Conservation (phyloP, 768 basidiomycete genomes). For the Boletales sp. region DNA sequence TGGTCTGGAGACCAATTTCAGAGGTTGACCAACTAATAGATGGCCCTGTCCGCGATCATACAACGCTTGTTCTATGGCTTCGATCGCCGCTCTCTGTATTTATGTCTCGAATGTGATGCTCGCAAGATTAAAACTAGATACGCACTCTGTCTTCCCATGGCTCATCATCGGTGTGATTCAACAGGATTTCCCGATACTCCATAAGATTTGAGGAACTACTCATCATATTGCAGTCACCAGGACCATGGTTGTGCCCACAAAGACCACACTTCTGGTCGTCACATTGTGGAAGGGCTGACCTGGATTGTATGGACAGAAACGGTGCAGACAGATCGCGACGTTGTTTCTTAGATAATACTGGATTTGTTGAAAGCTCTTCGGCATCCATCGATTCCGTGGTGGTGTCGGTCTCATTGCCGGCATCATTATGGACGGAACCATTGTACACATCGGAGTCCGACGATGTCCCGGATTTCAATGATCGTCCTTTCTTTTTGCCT, state of each 20-base stretch:
- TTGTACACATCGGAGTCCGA: slow-evolving; percentile 42
- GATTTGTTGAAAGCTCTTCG: slow-evolving; percentile 2
- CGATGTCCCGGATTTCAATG: slow-evolving; percentile 28
- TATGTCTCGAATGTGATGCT: slow-evolving; percentile 4
- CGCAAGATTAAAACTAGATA: slow-evolving; percentile 15
- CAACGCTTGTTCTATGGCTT: slow-evolving; percentile 66
- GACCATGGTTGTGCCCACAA: slow-evolving; percentile 53
- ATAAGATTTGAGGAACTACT: slow-evolving; percentile 61
- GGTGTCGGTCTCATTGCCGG: slow-evolving; percentile 21
- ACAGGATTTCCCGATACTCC: slow-evolving; percentile 64
- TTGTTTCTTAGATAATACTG: slow-evolving; percentile 4
- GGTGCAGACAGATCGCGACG: background rate
- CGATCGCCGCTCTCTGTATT: slow-evolving; percentile 58
- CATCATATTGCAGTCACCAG: slow-evolving; percentile 58
- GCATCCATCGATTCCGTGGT: slow-evolving; percentile 23
- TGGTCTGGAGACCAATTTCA: slow-evolving; percentile 47
- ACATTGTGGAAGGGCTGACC: background rate
- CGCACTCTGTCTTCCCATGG: slow-evolving; percentile 60
- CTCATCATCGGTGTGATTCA: slow-evolving; percentile 63
- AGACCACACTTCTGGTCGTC: slow-evolving; percentile 48
- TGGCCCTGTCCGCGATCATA: slow-evolving; percentile 50
- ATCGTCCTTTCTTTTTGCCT: slow-evolving; percentile 32
- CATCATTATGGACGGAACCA: slow-evolving; percentile 14
- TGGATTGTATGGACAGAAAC: slow-evolving; percentile 1
- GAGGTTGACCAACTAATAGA: slow-evolving; percentile 62